Conservation (phyloP, 139 green algal genomes). For the Chlamydomonas eustigma region DNA sequence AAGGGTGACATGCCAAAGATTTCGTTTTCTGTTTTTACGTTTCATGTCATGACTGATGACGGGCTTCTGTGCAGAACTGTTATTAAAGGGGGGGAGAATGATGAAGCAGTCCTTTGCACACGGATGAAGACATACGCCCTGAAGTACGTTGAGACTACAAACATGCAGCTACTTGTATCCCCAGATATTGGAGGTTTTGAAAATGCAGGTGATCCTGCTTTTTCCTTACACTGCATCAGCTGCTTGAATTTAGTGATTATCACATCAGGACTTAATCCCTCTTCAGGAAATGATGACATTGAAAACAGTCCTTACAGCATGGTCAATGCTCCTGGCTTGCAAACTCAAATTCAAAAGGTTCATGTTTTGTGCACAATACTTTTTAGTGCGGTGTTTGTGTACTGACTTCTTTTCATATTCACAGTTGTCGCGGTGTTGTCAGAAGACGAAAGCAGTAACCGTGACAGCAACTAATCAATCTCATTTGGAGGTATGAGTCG, state of each 20-base stretch:
- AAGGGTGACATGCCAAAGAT: slow-evolving; percentile 2
- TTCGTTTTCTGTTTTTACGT: not conserved
- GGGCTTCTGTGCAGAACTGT: slow-evolving; percentile 29
- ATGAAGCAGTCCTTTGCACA: slow-evolving; percentile 52
- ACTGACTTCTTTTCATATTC: no score
- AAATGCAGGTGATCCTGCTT: not conserved
- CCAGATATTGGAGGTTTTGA: not conserved
- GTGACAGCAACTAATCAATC: not conserved
- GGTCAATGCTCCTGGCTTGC: not conserved
- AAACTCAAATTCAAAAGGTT: slow-evolving; percentile 10
- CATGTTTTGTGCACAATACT: no score
- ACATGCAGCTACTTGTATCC: slow-evolving; percentile 44
- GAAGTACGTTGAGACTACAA: slow-evolving; percentile 53
- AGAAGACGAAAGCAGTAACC: not conserved
- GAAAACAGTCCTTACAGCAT: not conserved
- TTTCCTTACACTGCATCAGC: no score
- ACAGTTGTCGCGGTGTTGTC: no score
- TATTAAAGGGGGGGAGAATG: slow-evolving; percentile 40
- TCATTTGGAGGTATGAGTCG: not conserved
- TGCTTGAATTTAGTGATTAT: no score
- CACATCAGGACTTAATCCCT: no score
- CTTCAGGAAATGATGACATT: not conserved
- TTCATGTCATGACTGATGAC: no score
- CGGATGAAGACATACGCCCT: slow-evolving; percentile 35
- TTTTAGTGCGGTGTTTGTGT: no score